Conservation (phyloP, 805 yeast genomes). For the Ogataea glucozyma region DNA sequence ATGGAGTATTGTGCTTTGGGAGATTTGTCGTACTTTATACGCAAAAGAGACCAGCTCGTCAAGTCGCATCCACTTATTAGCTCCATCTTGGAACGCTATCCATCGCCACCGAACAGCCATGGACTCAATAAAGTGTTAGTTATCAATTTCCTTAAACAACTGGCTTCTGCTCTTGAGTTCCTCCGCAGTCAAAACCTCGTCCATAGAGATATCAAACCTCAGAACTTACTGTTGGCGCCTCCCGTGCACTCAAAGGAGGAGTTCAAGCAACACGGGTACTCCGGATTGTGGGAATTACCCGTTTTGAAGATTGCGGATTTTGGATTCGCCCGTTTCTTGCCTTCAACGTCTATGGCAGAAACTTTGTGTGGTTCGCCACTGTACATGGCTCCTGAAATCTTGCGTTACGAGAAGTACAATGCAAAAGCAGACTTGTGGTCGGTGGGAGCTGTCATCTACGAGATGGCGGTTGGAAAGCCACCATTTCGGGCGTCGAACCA, state of each 20-base stretch:
- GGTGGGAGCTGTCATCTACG: constrained; percentile 93
- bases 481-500: constrained; percentile 95
- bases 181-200: constrained; percentile 81
- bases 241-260: constrained; percentile 67
- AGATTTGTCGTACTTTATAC: constrained; percentile 84
- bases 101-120: constrained; percentile 71
- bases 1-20: constrained; percentile 98
- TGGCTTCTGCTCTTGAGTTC: constrained; percentile 81
- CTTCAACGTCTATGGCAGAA: constrained; percentile 92
- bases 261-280: constrained; percentile 58
- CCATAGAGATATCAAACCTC: constrained; percentile 96
- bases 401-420: constrained; percentile 90
- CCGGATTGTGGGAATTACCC: constrained; percentile 88
- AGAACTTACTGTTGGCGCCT: constrained; percentile 78
- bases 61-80: constrained; percentile 77
- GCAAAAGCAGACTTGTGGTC: constrained; percentile 99
- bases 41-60: constrained; percentile 69
- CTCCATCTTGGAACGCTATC: constrained; percentile 75
- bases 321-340: constrained; percentile 94
- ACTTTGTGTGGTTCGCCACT: constrained; percentile 97
- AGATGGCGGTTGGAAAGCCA: constrained; percentile 95
- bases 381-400: constrained; percentile 98
- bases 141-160: constrained; percentile 81
- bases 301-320: constrained; percentile 93
- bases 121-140: constrained; percentile 82